These are phyloP conservation scores for Beauveria varroae DNA, from an alignment of 2,329 filamentous ascomycete species.

Conservation along the genomic window DNA sequence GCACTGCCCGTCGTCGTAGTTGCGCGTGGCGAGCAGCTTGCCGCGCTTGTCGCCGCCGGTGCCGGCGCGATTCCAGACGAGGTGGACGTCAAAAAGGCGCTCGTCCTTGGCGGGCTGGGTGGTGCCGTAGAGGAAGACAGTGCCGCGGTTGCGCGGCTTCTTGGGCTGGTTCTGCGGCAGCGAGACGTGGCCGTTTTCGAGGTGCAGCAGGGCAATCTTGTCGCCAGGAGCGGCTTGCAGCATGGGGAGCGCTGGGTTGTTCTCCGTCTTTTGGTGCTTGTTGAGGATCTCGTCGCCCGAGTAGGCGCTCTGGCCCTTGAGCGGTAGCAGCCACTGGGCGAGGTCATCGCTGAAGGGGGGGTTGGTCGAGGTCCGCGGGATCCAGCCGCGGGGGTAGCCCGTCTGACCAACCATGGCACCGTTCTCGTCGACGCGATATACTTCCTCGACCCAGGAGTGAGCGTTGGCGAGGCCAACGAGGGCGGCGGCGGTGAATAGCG, in stretches of 20 bases:
- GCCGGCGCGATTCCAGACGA: constrained; percentile 71
- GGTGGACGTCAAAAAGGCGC: constrained; percentile 57
- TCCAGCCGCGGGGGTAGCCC: constrained; percentile 70
- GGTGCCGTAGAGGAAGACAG: constrained; percentile 70
- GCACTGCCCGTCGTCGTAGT: constrained; percentile 88
- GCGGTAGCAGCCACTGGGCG: constrained; percentile 59
- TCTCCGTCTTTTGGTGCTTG: constrained; percentile 27
- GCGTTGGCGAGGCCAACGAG: constrained; percentile 31
- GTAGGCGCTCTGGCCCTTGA: constrained; percentile 55
- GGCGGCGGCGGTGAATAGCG: constrained; percentile 18
- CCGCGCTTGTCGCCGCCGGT: constrained; percentile 75
- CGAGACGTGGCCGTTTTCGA: constrained; percentile 72
- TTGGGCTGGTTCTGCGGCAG: constrained; percentile 45
- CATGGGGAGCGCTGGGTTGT: constrained; percentile 48
- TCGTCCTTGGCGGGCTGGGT: constrained; percentile 43
- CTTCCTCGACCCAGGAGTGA: constrained; percentile 79
- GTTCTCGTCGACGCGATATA: constrained; percentile 62
- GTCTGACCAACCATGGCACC: constrained; percentile 63
- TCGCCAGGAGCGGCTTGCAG: constrained; percentile 55
- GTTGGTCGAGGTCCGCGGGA: constrained; percentile 42
- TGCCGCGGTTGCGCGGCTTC: constrained; percentile 60
- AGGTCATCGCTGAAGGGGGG: constrained; percentile 48
- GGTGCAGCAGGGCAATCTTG: constrained; percentile 57
- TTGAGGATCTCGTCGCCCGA: constrained; percentile 47
- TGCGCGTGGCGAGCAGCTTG: constrained; percentile 64